These are phyloP conservation scores for Neospora caninum DNA, from an alignment of 169 alveolate species.

Conservation along the genomic window DNA sequence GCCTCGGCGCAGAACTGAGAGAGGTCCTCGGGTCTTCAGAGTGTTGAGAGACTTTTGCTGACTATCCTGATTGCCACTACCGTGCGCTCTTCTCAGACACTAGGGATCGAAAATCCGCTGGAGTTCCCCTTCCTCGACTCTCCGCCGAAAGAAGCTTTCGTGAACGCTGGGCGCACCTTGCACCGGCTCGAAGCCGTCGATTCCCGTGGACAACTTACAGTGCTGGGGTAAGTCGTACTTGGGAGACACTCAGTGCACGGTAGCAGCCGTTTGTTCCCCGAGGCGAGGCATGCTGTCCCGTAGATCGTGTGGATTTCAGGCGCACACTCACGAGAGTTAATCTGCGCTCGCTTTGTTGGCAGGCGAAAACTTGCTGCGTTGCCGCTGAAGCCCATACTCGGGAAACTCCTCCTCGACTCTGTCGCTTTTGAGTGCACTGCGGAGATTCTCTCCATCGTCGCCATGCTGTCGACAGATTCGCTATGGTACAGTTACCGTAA, in stretches of 20 bases:
- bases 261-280: not conserved
- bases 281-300: not conserved
- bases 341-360: not conserved
- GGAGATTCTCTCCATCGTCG: slow-evolving; percentile 95
- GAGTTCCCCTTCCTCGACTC: slow-evolving; percentile 99
- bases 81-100: slow-evolving; percentile 6
- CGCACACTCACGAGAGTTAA: not conserved
- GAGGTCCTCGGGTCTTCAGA: too few species aligned
- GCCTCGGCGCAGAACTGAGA: too few species aligned
- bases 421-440: slow-evolving; percentile 90
- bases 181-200: slow-evolving; percentile 96
- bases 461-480: slow-evolving; percentile 97
- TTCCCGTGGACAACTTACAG: slow-evolving; percentile 96
- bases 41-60: too few species aligned
- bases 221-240: slow-evolving; percentile 81
- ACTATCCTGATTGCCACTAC: too few species aligned
- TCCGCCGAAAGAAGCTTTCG: slow-evolving; percentile 98
- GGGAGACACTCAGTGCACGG: not conserved
- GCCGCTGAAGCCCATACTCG: slow-evolving; percentile 98
- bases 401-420: slow-evolving; percentile 92
- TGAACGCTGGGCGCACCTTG: slow-evolving; percentile 96
- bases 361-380: slow-evolving; percentile 93
- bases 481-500: slow-evolving; percentile 81
- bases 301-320: not conserved
- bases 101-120: slow-evolving; percentile 32